Evolutionary conservation across 768 basidiomycete genomes (phyloP), one percentile per base, ranked within the genome.

Genomic region (Mycena olivaceomarginata): DNA sequence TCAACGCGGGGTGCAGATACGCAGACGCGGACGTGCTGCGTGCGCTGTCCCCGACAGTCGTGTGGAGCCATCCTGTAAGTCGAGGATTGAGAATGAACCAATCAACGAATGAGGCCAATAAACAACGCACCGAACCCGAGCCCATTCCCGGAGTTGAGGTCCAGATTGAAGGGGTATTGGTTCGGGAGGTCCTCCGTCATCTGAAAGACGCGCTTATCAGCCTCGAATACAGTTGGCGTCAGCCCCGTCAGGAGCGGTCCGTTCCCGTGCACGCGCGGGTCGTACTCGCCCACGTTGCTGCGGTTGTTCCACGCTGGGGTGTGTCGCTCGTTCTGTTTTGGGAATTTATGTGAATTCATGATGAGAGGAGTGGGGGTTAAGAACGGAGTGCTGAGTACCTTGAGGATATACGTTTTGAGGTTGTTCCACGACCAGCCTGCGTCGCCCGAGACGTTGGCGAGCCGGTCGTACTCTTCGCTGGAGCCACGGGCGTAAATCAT

Each of bases 151-250:
- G 77, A 76, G 75, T 85, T 85, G 53, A 82, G 72, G 77, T 86
- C 85, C 37, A 74, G 18, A 45, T 83, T 84, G 70, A 74, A 85
- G 0, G 83, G 83, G 64, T 84, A 86, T 22, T 80, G 67, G 2
- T 70, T 65, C 3, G 60, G 39, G 11, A 81, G 63, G 60, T 83
- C 70, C 8, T 68, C 5, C 1, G 84, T 78, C 4, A 81, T 80
- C 18, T 76, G 53, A 22, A 84, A 67, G n/a, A 82, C 77, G 2
- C 75, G 78, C 2, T 40, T 40, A 72, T 83, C 83, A 39, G 78
- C 9, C n/a, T 77, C 74, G 20, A 31, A 65, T 12, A 79, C 59
- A 20, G 40, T 79, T 2, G 79, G 77, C 8, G 77, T 72, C 41
- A 82, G 74, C 46, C 79, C 74, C 48, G 82, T 78, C 22, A 65